Evolutionary conservation across 805 yeast genomes (phyloP).

Genomic region (Blastobotrys muscicola): DNA sequence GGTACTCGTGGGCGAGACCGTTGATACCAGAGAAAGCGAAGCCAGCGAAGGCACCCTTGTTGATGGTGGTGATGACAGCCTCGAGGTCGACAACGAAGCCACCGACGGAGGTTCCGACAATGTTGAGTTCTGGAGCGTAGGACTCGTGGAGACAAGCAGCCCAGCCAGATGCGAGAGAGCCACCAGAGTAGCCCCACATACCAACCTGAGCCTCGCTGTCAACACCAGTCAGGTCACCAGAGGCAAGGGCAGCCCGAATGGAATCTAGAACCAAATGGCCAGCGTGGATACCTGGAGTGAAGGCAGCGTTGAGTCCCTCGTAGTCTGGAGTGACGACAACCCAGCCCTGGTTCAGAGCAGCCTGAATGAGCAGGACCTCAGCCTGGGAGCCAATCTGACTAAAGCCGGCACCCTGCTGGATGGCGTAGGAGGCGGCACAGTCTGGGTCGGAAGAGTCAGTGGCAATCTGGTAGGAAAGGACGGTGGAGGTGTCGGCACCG

Average conservation of each 20-base stretch:
- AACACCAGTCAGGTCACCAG: conserved; percentile 1
- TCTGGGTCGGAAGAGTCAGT: conserved; percentile 17
- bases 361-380: conserved; percentile 10
- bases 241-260: conserved; percentile 17
- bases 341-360: conserved; percentile 15
- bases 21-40: conserved; percentile 18
- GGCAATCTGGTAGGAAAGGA: conserved; percentile 18
- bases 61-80: conserved; percentile 10
- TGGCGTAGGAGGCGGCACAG: conserved; percentile 21
- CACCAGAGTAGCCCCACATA: conserved; percentile 4
- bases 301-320: conserved; percentile 23
- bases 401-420: conserved; percentile 4
- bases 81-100: conserved; percentile 18
- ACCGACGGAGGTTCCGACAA: conserved; percentile 21
- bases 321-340: conserved; percentile 20
- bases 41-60: conserved; percentile 15
- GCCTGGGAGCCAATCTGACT: conserved; percentile 3
- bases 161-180: conserved; percentile 15
- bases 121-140: conserved; percentile 23
- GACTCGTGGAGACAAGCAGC: conserved; percentile 19
- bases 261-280: conserved; percentile 24
- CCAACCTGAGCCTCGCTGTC: background rate
- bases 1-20: conserved; percentile 19
- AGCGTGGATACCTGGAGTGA: conserved; percentile 21
- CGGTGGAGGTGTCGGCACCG: conserved; percentile 5